Conservation (phyloP, 164 flowering plant species). For the Liriodendron chinense region DNA sequence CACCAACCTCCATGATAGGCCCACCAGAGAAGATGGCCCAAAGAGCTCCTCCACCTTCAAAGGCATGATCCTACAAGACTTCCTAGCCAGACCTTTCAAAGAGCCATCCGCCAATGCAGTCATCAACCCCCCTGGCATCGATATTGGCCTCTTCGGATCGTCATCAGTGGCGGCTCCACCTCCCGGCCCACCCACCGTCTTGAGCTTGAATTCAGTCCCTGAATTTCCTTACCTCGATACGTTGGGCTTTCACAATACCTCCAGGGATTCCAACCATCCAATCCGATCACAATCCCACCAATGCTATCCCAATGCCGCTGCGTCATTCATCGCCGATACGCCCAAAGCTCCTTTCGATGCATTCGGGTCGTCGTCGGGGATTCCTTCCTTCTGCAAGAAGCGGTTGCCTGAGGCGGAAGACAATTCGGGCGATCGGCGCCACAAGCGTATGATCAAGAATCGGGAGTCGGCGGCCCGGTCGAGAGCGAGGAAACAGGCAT, state of each 20-base stretch:
- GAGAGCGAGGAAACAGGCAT: conserved; percentile 65
- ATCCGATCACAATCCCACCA: not conserved
- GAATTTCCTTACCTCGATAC: conserved; percentile 25
- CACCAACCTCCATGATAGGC: conserved; percentile 19
- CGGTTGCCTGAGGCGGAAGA: conserved; percentile 18
- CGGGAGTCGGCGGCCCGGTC: conserved; percentile 73
- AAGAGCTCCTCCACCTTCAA: not conserved
- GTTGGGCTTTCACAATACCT: not conserved
- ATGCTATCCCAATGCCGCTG: not conserved
- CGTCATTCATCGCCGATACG: not conserved
- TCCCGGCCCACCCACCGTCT: conserved; percentile 17
- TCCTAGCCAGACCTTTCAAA: conserved; percentile 25
- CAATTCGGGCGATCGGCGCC: conserved; percentile 32
- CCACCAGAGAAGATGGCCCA: conserved; percentile 7
- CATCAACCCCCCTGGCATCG: not conserved
- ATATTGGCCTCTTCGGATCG: conserved; percentile 2
- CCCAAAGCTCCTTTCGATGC: conserved; percentile 16
- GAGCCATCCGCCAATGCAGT: conserved; percentile 12
- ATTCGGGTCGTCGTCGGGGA: conserved; percentile 15
- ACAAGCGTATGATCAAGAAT: conserved; percentile 68
- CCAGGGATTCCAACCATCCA: not conserved
- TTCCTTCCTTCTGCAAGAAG: conserved; percentile 29
- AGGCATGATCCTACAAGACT: conserved; percentile 26
- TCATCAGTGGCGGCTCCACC: conserved; percentile 12
- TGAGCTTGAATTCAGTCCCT: conserved; percentile 23